phyloP scores from a whole-genome alignment of 2,329 filamentous ascomycete species.

The Colletotrichum sp. region DNA sequence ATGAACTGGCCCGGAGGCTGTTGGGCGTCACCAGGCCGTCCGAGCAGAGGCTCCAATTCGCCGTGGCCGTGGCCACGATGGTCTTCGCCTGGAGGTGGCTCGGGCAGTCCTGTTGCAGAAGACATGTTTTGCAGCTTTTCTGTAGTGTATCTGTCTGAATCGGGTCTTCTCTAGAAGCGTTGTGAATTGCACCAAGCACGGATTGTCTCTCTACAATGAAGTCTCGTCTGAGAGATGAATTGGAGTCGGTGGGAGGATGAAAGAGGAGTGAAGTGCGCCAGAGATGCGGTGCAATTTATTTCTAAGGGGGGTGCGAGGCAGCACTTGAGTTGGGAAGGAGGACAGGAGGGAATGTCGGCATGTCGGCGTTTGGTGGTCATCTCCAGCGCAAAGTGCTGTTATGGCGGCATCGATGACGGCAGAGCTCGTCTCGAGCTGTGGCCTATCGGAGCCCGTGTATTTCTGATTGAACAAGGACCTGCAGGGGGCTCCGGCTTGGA shows the following conservation, averaged over 20 bases:
- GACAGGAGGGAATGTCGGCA: not conserved
- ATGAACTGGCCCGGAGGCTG: constrained; percentile 71
- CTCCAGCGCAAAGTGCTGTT: not conserved
- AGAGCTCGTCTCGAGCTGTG: constrained; percentile 16
- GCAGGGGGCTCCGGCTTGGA: not conserved
- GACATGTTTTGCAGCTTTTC: constrained; percentile 56
- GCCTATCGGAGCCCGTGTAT: constrained; percentile 13
- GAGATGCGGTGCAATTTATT: not conserved
- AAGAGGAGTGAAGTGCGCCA: not conserved
- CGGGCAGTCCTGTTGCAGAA: constrained; percentile 71
- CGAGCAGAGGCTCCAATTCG: constrained; percentile 51
- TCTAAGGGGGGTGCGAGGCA: not conserved
- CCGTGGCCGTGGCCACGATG: constrained; percentile 28
- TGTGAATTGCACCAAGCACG: not conserved
- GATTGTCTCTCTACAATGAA: not conserved
- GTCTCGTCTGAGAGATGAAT: not conserved
- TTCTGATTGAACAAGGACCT: constrained; percentile 4
- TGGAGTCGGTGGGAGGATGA: not conserved
- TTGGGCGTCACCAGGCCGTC: constrained; percentile 71
- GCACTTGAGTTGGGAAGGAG: not conserved
- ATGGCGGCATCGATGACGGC: constrained; percentile 19
- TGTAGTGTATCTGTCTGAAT: not conserved
- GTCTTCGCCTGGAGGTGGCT: constrained; percentile 39
- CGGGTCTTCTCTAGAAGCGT: not conserved
- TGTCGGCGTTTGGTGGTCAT: not conserved